Base-by-base conservation (phyloP, 1,139 yeast species). In the Yamadazyma buinensis region DNA sequence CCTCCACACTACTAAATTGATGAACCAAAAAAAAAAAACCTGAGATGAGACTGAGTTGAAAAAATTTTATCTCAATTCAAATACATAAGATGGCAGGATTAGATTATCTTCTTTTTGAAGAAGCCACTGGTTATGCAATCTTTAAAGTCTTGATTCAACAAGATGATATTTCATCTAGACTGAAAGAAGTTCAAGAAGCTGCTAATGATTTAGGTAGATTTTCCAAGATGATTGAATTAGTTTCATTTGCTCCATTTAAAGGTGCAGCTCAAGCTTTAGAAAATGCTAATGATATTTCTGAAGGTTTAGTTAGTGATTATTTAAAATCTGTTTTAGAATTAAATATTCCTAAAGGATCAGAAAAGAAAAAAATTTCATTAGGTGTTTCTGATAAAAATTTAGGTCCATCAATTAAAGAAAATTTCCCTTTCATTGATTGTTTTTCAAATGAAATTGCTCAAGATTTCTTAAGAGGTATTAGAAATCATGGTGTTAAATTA, bases 221-320 rank as follows among this genome's bases (percentile, higher is more conserved):
- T 61, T 86, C 96, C 54, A 92, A 92, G 68, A 75, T 92, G 74
- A 80, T 92, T 50, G 95, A 90, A 64, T 77, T 92, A 44, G 95
- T 87, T 26, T 85, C 96, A 18, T 94, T 92, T 67, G 96, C 97
- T 44, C 98, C 98, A 35, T 92, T 94, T 77, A 88, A 92, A 67
- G 96, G 96, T 52, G 98, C 98, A 40, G 97, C 98, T 39, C 97
- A 92, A 65, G 98, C 98, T 42, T 76, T 92, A 55, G 97, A 92
- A 65, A 94, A 92, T 59, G 97, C 97, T 52, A 92, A 94, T 59
- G 98, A 92, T 59, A 84, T 92, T 52, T 86, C 96, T 44, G 99
- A 92, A 68, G 98, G 98, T 55, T 76, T 90, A 52, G 95, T 90
- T 38, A 84, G 90, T 42, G 97, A 92, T 51, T 86, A 85, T 65